These are phyloP conservation scores for Thelonectria discophora DNA, from an alignment of 2,329 filamentous ascomycete genomes.

Conservation along the genomic window DNA sequence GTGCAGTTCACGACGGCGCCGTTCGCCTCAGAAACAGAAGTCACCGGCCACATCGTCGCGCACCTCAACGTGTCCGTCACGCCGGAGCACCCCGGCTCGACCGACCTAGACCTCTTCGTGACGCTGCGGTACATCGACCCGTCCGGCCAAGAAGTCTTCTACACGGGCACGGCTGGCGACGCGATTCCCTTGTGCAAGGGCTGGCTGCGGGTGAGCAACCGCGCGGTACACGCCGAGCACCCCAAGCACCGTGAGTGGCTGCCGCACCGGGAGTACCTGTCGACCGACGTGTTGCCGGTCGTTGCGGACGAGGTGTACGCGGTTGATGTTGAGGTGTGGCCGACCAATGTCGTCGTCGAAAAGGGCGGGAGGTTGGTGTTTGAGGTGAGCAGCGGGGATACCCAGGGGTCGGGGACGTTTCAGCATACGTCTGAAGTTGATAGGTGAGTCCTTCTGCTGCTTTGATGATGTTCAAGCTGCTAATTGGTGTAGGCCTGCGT, in stretches of 20 bases:
- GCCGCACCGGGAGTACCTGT: slow-evolving; percentile 66
- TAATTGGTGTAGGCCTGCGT: slow-evolving; percentile 5
- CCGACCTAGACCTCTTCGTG: slow-evolving; percentile 69
- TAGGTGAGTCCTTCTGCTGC: slow-evolving; percentile 44
- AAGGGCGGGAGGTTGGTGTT: slow-evolving; percentile 62
- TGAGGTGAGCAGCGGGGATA: slow-evolving; percentile 64
- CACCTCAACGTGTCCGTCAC: slow-evolving; percentile 72
- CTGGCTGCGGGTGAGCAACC: slow-evolving; percentile 67
- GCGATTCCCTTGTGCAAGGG: slow-evolving; percentile 70
- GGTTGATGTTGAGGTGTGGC: slow-evolving; percentile 72
- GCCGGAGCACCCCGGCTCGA: slow-evolving; percentile 54
- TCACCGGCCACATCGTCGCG: slow-evolving; percentile 73
- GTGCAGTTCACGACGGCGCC: slow-evolving; percentile 66
- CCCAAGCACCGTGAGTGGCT: slow-evolving; percentile 62
- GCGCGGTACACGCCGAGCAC: slow-evolving; percentile 61
- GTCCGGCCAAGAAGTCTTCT: slow-evolving; percentile 65
- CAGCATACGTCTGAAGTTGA: slow-evolving; percentile 60
- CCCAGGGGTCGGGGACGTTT: slow-evolving; percentile 67
- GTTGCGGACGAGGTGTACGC: slow-evolving; percentile 63
- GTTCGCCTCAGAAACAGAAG: slow-evolving; percentile 71
- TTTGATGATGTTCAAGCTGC: background rate
- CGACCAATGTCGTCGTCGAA: slow-evolving; percentile 64
- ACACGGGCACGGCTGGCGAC: slow-evolving; percentile 73
- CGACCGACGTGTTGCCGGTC: slow-evolving; percentile 64
- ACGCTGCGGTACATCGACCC: slow-evolving; percentile 68